Evolutionary conservation across 495 filamentous ascomycete species (phyloP), one percentile per base, ranked within the genome.

Genomic region (Penicillium paxilli): DNA sequence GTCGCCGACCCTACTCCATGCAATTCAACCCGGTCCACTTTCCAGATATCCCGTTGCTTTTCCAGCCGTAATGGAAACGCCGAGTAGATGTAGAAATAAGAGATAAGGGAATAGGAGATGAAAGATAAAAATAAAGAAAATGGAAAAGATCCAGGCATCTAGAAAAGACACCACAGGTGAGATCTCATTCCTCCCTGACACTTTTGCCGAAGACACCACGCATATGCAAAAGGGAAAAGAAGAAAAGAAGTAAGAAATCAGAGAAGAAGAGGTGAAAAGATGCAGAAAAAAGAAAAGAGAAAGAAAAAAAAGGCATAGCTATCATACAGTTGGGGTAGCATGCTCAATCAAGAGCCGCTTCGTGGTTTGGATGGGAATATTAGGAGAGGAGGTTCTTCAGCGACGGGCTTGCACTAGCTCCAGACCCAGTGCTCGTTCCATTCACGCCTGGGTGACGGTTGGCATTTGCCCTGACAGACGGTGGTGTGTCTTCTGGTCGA

Each of bases 381-480:
- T 66, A 90, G 25, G 84, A 88, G 28, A 92, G 77, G 48, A 92
- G 67, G 62, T 92, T 91, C 57, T 86, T 83, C 52, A 92, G 64
- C 22, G 87, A 91, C 12, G 88, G 87, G 57, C 85, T 91, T 28
- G 87, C 86, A 52, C 89, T 92, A 5, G 89, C 88, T 3, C 73
- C 69, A 40, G 73, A 70, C 16, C 68, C 64, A 4, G 67, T 54
- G 33, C 54, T 65, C 17, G 71, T 66, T 12, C 70, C 75, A 20
- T 71, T 75, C 42, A 65, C 60, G n/a, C 62, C 66, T 1, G 67
- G 37, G 28, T 66, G 66, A 41, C 75, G 65, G 46, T 59, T 59
- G 21, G 62, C 63, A 51, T 57, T 71, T 12, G 64, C 50, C 44
- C 68, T 47, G 35, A 59, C 38, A 30, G 63, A 60, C 22, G 62